These are phyloP conservation scores for Synchytrium microbalum DNA, from an alignment of 371 early-diverging fungal genomes.

Conservation along the genomic window DNA sequence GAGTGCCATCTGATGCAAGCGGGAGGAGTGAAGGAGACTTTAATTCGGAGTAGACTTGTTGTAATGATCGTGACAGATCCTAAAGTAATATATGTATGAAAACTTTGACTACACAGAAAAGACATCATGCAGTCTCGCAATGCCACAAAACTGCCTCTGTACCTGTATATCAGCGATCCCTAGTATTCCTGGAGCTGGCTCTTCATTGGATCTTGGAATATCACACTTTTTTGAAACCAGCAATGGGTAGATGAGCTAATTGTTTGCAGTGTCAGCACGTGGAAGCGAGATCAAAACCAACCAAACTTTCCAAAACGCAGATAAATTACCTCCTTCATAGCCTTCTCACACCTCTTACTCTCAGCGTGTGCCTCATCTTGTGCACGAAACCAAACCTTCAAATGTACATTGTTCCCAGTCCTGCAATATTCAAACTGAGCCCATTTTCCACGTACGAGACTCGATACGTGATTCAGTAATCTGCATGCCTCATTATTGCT, in stretches of 20 bases:
- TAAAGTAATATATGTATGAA: too few species aligned
- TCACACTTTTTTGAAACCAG: too few species aligned
- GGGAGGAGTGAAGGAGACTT: neutral
- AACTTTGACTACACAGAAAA: too few species aligned
- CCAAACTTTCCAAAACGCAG: neutral
- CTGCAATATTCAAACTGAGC: neutral
- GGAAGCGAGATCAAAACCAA: too few species aligned
- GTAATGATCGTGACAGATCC: neutral
- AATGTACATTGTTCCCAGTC: neutral
- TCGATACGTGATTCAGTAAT: neutral
- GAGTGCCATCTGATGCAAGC: neutral
- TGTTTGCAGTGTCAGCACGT: too few species aligned
- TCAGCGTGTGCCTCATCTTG: neutral
- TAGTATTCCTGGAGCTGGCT: too few species aligned
- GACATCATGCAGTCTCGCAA: too few species aligned
- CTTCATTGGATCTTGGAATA: too few species aligned
- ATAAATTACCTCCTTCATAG: neutral
- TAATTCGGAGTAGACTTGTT: neutral
- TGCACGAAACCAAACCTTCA: neutral
- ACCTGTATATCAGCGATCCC: neutral
- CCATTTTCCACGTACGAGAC: neutral
- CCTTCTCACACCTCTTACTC: neutral
- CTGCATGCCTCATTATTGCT: too few species aligned
- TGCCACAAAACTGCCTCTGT: too few species aligned
- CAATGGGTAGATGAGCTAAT: too few species aligned